phyloP scores from a whole-genome alignment of 768 basidiomycete genomes.

The Lactarius akahatsu region DNA sequence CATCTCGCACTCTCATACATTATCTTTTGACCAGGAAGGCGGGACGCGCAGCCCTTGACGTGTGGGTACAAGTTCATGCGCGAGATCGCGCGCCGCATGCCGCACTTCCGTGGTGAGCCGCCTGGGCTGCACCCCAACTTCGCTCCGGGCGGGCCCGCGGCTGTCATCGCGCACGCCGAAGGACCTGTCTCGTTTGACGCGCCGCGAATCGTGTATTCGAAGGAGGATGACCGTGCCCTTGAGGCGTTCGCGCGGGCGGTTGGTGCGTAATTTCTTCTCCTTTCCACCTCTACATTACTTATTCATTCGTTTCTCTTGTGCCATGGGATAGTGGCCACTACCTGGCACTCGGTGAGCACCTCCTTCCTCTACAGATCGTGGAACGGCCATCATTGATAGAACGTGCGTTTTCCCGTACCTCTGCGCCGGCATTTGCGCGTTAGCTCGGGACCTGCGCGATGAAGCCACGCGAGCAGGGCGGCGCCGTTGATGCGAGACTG shows the following conservation, averaged over 20 bases:
- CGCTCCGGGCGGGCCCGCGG: too few relatives aligned
- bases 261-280: slow-evolving; percentile 25
- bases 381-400: background rate
- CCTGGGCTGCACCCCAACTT: slow-evolving; percentile 19
- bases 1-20: too few relatives aligned
- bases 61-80: slow-evolving; percentile 56
- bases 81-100: slow-evolving; percentile 55
- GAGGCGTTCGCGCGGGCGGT: slow-evolving; percentile 27
- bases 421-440: too few relatives aligned
- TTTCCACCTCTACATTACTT: background rate
- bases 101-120: slow-evolving; percentile 39
- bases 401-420: too few relatives aligned
- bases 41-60: slow-evolving; percentile 44
- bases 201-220: too few relatives aligned
- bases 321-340: slow-evolving; percentile 32
- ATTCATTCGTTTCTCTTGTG: background rate
- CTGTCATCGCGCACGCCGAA: too few relatives aligned
- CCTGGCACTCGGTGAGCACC: slow-evolving; percentile 37
- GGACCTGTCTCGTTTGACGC: too few relatives aligned
- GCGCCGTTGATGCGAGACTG: slow-evolving; percentile 60
- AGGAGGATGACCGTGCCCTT: too few relatives aligned
- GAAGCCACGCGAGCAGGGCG: slow-evolving; percentile 55
- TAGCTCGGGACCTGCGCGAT: slow-evolving; percentile 63
- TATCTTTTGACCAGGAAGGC: slow-evolving; percentile 30
- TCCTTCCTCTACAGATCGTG: background rate